Evolutionary conservation across 2,329 filamentous ascomycete species (phyloP).

Genomic region (Neonectria faginata): DNA sequence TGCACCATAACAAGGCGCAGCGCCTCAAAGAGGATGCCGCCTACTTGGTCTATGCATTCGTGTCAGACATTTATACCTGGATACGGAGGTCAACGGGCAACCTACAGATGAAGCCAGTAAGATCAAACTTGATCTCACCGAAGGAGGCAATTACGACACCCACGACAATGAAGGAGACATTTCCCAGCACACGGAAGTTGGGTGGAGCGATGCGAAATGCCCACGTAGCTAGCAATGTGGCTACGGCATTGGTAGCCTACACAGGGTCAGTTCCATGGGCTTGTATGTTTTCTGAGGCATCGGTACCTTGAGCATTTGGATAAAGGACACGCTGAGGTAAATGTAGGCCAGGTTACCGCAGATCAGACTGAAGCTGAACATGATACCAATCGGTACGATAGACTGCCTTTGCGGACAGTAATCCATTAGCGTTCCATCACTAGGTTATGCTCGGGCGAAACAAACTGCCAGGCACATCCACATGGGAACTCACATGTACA

Average conservation of each 20-base stretch:
- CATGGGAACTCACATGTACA: slow-evolving; percentile 14
- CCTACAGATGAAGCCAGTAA: slow-evolving; percentile 22
- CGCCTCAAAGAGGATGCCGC: slow-evolving; percentile 27
- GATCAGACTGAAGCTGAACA: slow-evolving; percentile 29
- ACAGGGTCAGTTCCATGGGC: background rate
- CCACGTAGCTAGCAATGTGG: slow-evolving; percentile 23
- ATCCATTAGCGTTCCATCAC: slow-evolving; percentile 1
- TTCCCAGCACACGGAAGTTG: slow-evolving; percentile 18
- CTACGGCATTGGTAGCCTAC: slow-evolving; percentile 27
- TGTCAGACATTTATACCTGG: background rate
- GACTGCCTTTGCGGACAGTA: slow-evolving; percentile 6
- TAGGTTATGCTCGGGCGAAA: background rate
- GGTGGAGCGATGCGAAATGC: slow-evolving; percentile 24
- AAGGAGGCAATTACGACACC: slow-evolving; percentile 27
- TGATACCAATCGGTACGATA: slow-evolving; percentile 24
- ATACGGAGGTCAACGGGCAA: background rate
- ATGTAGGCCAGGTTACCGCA: slow-evolving; percentile 26
- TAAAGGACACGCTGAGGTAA: slow-evolving; percentile 27
- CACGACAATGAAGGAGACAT: slow-evolving; percentile 19
- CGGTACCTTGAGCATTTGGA: slow-evolving; percentile 26
- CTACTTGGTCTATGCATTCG: slow-evolving; percentile 11
- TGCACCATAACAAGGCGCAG: slow-evolving; percentile 28
- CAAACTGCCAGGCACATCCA: too few species aligned
- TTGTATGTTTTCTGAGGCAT: background rate
- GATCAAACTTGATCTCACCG: slow-evolving; percentile 27